Conservation (phyloP, 1,139 yeast genomes). For the Yamadazyma atlantica region DNA sequence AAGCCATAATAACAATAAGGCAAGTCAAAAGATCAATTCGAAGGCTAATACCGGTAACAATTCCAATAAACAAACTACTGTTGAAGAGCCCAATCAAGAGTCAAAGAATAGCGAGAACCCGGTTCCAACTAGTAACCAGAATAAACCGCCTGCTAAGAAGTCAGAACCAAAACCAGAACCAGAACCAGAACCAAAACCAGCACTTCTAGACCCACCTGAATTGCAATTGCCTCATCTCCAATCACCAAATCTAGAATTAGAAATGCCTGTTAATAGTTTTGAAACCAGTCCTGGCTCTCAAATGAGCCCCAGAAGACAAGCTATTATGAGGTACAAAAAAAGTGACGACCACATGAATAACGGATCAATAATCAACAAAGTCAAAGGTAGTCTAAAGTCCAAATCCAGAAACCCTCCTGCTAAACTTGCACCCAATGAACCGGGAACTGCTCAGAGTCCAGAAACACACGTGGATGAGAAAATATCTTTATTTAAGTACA, state of each 20-base stretch:
- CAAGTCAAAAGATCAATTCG: not conserved
- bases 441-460: slow-evolving; percentile 1
- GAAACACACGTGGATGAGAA: slow-evolving; percentile 33
- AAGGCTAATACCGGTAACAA: no score
- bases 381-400: slow-evolving; percentile 25
- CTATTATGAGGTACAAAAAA: slow-evolving; percentile 39
- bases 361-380: slow-evolving; percentile 23
- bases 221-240: not conserved
- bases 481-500: slow-evolving; percentile 36
- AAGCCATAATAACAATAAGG: not conserved
- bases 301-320: slow-evolving; percentile 41
- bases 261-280: slow-evolving; percentile 1
- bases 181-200: not conserved
- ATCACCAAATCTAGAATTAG: slow-evolving; percentile 1
- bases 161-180: no score
- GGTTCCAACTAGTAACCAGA: no score
- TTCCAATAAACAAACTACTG: no score
- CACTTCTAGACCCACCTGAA: not conserved
- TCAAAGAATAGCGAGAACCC: no score
- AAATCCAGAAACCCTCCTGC: no score
- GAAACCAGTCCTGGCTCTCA: slow-evolving; percentile 2
- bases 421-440: no score
- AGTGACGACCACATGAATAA: slow-evolving; percentile 27
- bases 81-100: no score
- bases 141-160: no score